A percentile compares a stretch with the other conserved stretches of the same genome.
phyloP scores from a whole-genome alignment of 2,329 filamentous ascomycete genomes.

The Cadophora sp. region DNA sequence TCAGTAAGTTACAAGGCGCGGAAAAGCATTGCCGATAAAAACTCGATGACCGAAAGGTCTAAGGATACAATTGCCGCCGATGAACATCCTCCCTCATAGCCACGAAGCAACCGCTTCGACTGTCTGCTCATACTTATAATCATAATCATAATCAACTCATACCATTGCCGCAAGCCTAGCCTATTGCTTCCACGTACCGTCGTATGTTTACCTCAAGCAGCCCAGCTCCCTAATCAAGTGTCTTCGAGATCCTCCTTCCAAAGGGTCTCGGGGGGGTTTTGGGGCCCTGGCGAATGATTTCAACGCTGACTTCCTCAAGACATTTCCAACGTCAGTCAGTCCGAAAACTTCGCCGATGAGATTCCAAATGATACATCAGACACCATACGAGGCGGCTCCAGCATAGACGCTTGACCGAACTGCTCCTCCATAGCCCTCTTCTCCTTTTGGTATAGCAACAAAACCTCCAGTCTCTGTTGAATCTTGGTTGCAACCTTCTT shows the following conservation, averaged over 20 bases:
- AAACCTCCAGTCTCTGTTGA: conserved; percentile 22
- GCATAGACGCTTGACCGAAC: neutral
- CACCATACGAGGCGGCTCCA: neutral
- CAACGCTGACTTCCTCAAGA: neutral
- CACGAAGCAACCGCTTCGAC: neutral
- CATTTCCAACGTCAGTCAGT: neutral
- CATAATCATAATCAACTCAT: neutral
- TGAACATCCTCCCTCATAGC: neutral
- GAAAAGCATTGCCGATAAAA: neutral
- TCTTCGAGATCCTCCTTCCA: neutral
- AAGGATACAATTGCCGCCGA: neutral
- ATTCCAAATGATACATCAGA: neutral
- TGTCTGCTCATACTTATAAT: neutral
- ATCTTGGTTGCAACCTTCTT: conserved; percentile 21
- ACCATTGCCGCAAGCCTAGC: neutral
- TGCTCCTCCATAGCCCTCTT: conserved; percentile 19
- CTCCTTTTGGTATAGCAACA: conserved; percentile 23
- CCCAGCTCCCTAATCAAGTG: neutral
- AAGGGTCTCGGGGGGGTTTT: neutral
- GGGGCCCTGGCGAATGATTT: neutral
- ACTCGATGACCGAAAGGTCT: neutral
- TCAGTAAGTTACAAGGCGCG: neutral
- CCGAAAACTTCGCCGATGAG: neutral
- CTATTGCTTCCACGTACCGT: neutral
- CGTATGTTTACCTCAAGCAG: neutral